phyloP scores from a whole-genome alignment of 2,329 filamentous ascomycete genomes.

The Aspergillus transmontanensis region DNA sequence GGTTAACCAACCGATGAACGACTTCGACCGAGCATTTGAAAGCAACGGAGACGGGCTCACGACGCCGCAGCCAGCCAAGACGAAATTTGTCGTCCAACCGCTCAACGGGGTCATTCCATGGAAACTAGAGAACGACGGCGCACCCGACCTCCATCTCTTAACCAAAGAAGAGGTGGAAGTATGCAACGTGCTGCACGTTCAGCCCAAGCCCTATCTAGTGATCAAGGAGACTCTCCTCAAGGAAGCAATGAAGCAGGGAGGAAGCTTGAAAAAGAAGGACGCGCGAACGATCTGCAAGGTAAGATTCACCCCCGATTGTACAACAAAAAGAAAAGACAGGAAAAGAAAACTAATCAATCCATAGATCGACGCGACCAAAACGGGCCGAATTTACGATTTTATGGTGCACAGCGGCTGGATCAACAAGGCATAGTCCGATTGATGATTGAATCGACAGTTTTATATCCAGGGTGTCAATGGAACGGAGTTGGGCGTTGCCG shows the following conservation, averaged over 20 bases:
- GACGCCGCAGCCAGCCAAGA: slow-evolving; percentile 44
- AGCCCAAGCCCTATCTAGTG: slow-evolving; percentile 92
- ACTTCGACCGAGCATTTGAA: slow-evolving; percentile 56
- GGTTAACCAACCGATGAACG: slow-evolving; percentile 46
- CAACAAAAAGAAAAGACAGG: not conserved
- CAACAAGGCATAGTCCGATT: slow-evolving; percentile 67
- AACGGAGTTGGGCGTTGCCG: slow-evolving; percentile 19
- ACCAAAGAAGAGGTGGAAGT: slow-evolving; percentile 82
- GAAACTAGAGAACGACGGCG: slow-evolving; percentile 71
- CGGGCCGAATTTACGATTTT: slow-evolving; percentile 87
- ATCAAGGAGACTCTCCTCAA: slow-evolving; percentile 93
- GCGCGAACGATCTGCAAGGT: slow-evolving; percentile 78
- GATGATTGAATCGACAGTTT: not conserved
- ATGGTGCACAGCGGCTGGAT: slow-evolving; percentile 93
- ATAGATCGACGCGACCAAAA: slow-evolving; percentile 79
- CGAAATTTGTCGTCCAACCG: slow-evolving; percentile 56
- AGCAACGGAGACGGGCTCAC: slow-evolving; percentile 50
- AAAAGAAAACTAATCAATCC: not conserved
- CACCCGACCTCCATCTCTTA: slow-evolving; percentile 78
- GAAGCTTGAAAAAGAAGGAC: slow-evolving; percentile 89
- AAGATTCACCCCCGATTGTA: not conserved
- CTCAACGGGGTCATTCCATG: slow-evolving; percentile 54
- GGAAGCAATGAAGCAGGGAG: slow-evolving; percentile 86
- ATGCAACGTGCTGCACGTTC: slow-evolving; percentile 79
- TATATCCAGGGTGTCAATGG: slow-evolving; percentile 4